Percentiles rank a stretch among this genome's conserved stretches.
Conservation (phyloP, 1,139 yeast genomes). For the Hanseniaspora sp. region DNA sequence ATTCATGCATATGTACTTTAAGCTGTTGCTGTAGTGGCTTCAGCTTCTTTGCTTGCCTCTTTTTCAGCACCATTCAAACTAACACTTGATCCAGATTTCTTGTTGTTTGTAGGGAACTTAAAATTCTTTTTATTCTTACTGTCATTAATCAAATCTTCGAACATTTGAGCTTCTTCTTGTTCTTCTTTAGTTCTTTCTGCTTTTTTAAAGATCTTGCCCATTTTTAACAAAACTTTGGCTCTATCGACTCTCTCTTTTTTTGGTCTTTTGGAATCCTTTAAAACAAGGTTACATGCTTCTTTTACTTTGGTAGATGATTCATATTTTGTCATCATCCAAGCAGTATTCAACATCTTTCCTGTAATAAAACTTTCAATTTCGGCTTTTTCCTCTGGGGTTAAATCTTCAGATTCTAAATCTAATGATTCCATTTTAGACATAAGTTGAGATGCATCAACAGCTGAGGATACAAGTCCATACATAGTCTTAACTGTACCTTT, state of each 20-base stretch:
- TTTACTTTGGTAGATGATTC: conserved; percentile 59
- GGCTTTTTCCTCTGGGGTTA: conserved; percentile 44
- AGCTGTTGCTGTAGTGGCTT: not conserved
- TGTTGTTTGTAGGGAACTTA: conserved; percentile 5
- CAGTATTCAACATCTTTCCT: conserved; percentile 64
- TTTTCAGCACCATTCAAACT: not conserved
- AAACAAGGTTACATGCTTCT: conserved; percentile 51
- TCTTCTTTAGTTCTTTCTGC: conserved; percentile 58
- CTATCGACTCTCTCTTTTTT: conserved; percentile 43
- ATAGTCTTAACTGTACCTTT: conserved; percentile 63
- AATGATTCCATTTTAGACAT: conserved; percentile 56
- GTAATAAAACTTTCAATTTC: conserved; percentile 57
- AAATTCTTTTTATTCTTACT: conserved; percentile 44
- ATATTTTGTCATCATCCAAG: conserved; percentile 69
- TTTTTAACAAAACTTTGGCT: conserved; percentile 48
- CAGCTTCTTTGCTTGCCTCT: not conserved
- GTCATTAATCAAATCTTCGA: conserved; percentile 66
- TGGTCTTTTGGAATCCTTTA: conserved; percentile 45
- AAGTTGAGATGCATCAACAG: conserved; percentile 63
- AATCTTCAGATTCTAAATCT: conserved; percentile 40
- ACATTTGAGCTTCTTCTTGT: conserved; percentile 62
- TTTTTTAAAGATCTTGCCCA: conserved; percentile 46
- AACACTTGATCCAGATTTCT: not conserved
- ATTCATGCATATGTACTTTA: too few relatives aligned
- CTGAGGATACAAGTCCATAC: conserved; percentile 54